Percentiles rank a stretch among this genome's conserved stretches.
Conservation (phyloP, 2,329 filamentous ascomycete species). For the Arthroderma uncinatum region DNA sequence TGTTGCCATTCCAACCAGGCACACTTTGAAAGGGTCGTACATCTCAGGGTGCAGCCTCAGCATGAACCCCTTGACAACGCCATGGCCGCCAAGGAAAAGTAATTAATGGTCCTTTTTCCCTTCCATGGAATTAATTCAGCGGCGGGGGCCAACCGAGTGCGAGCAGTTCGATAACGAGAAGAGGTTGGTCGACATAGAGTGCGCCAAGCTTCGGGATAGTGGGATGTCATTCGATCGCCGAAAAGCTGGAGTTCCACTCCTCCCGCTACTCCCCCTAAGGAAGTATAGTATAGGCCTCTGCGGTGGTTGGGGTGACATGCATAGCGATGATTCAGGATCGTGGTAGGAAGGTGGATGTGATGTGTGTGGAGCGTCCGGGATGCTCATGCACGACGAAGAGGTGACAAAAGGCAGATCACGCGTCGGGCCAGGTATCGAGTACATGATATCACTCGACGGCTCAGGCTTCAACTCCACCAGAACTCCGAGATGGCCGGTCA, state of each 20-base stretch:
- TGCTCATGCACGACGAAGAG: not conserved
- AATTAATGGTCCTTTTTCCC: not conserved
- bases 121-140: not conserved
- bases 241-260: not conserved
- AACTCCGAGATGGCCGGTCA: not conserved
- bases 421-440: not conserved
- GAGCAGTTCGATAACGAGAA: not conserved
- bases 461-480: not conserved
- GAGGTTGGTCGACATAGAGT: not conserved
- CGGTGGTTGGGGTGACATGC: not conserved
- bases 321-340: not conserved
- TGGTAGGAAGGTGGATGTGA: not conserved
- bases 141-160: not conserved
- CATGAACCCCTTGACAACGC: not conserved
- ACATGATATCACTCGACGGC: not conserved
- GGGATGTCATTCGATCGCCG: not conserved
- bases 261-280: not conserved
- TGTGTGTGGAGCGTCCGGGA: not conserved
- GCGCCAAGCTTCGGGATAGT: not conserved
- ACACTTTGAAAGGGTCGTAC: not conserved
- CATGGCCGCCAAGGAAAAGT: not conserved
- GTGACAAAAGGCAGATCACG: not conserved
- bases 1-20: conserved; percentile 2
- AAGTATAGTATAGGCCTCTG: not conserved
- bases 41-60: not conserved